Evolutionary conservation across 2,329 filamentous ascomycete species (phyloP).

Genomic region (Colletotrichum paranaense): DNA sequence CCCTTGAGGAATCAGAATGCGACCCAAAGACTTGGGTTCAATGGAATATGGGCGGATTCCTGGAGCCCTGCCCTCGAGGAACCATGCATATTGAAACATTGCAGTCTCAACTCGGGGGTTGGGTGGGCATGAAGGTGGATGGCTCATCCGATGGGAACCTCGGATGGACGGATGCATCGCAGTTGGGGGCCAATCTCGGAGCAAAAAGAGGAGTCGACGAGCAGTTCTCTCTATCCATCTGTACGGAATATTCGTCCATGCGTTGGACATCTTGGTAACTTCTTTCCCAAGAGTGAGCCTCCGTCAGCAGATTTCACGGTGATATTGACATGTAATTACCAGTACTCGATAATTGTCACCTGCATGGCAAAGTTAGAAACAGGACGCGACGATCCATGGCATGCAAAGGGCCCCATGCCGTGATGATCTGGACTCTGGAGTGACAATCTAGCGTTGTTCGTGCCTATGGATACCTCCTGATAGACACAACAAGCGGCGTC

Average conservation of each 20-base stretch:
- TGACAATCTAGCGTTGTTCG: too few relatives aligned
- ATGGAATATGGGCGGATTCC: not conserved
- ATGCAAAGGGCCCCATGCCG: too few relatives aligned
- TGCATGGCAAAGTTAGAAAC: constrained; percentile 8
- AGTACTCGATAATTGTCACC: not conserved
- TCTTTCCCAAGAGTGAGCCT: not conserved
- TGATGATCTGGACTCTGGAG: not conserved
- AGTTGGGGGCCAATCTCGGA: not conserved
- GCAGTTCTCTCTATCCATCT: not conserved
- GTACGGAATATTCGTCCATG: not conserved
- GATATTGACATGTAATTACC: constrained; percentile 3
- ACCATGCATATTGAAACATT: not conserved
- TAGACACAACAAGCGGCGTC: not conserved
- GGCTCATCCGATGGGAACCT: not conserved
- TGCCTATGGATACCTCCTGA: not conserved
- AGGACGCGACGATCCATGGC: not conserved
- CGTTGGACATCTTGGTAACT: not conserved
- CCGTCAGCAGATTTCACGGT: not conserved
- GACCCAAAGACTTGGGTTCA: constrained; percentile 19
- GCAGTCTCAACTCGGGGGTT: not conserved
- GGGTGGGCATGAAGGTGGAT: not conserved
- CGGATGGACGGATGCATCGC: not conserved
- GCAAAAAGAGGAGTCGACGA: not conserved
- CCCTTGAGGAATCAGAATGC: constrained; percentile 7
- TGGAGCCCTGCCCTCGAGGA: not conserved